Evolutionary conservation across 2,329 filamentous ascomycete genomes (phyloP).

Genomic region (Pezicula radicicola): DNA sequence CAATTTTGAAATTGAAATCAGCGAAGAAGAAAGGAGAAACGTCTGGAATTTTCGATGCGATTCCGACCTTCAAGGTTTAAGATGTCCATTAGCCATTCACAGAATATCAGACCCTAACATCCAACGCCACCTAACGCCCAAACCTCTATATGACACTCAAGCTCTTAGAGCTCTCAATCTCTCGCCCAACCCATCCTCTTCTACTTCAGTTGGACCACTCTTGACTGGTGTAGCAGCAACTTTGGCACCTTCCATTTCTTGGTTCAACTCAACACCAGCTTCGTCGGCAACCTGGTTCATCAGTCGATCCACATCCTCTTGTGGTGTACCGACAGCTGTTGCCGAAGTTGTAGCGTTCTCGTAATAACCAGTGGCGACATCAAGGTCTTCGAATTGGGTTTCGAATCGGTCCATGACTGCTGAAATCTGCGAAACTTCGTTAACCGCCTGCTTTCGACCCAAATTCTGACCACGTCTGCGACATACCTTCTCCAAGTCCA

Average conservation of each 20-base stretch:
- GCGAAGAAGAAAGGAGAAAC: no score
- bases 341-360: slow-evolving; percentile 80
- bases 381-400: slow-evolving; percentile 48
- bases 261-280: slow-evolving; percentile 76
- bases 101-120: neutral
- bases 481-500: slow-evolving; percentile 58
- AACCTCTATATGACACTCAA: slow-evolving; percentile 6
- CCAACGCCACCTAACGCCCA: slow-evolving; percentile 1
- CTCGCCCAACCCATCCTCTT: slow-evolving; percentile 71
- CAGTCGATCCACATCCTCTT: slow-evolving; percentile 84
- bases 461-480: neutral
- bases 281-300: slow-evolving; percentile 86
- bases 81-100: slow-evolving; percentile 1
- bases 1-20: no score
- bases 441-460: neutral
- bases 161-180: slow-evolving; percentile 49
- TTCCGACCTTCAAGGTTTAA: neutral
- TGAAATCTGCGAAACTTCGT: slow-evolving; percentile 44
- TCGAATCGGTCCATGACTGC: slow-evolving; percentile 66
- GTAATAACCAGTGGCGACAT: slow-evolving; percentile 53
- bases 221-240: slow-evolving; percentile 56
- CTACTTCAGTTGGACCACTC: slow-evolving; percentile 69
- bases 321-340: slow-evolving; percentile 69
- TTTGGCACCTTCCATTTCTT: slow-evolving; percentile 63
- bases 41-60: no score